Evolutionary conservation across 176 grass and related monocot genomes (phyloP), one percentile per base, ranked within the genome.

Genomic region (Eragrostis nindensis): DNA sequence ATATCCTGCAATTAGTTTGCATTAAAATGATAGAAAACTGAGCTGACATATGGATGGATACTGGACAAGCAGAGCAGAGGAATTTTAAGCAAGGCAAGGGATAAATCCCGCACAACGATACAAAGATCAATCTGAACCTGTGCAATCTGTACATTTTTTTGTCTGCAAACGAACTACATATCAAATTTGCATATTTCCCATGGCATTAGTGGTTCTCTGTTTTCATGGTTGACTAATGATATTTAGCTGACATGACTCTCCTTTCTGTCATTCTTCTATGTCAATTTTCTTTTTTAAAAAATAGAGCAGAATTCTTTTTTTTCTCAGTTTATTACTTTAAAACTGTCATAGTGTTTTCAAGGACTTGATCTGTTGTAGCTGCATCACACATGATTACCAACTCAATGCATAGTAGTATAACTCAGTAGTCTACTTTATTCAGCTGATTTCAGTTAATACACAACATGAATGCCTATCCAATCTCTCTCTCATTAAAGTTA

Each of bases 401-500:
- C 38, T 57, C 15, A 72, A 57, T 48, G 21, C n/a, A n/a, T n/a
- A n/a, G 18, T 60, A 75, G 41, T 19, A 70, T n/a, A 80, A 53
- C 44, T 74, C 30, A 18, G n/a, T 29, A 74, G 18, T 79, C n/a
- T 54, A 73, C 61, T 61, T 80, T 70, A 42, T 76, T 1, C 21
- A 27, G 46, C 29, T 46, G 56, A 39, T 71, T 81, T 57, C 38
- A 59, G 40, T 18, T 66, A 53, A 11, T 29, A 25, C 19, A 25
- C 19, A 7, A 62, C 46, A 22, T 68, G 44, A 19, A 80, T 68
- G 25, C 22, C 1, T 54, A 32, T 74, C 41, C 25, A 25, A 22
- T 70, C 4, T 67, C 9, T 1, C 27, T 53, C 12, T 75, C 73
- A 40, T 53, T 83, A 0, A 86, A 69, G 8, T 86, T 88, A 54